phyloP scores from a whole-genome alignment of 2,329 filamentous ascomycete species.

The Colletotrichum gloeosporioides region DNA sequence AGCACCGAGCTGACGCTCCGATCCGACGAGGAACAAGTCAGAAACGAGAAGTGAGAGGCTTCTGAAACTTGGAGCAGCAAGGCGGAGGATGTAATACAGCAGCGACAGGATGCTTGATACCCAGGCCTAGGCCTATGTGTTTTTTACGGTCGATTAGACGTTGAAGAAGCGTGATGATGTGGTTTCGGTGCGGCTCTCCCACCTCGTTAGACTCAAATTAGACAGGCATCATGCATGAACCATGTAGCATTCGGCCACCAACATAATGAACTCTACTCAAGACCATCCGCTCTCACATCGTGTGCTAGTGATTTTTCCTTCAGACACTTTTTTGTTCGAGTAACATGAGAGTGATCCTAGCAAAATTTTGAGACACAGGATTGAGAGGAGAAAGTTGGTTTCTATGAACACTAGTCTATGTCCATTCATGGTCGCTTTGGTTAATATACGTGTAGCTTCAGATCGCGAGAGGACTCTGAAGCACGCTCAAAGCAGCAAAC shows the following conservation, averaged over 20 bases:
- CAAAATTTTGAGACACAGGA: rapidly evolving
- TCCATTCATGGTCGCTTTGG: background rate
- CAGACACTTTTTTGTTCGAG: background rate
- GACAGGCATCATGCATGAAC: background rate
- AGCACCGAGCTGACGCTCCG: constrained; percentile 5
- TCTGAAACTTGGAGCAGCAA: too few relatives aligned
- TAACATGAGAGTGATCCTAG: background rate
- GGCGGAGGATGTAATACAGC: background rate
- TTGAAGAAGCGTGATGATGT: background rate
- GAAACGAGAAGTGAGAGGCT: background rate
- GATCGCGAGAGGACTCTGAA: background rate
- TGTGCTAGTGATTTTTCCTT: background rate
- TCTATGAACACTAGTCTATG: background rate
- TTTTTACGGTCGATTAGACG: background rate
- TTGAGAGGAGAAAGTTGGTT: background rate
- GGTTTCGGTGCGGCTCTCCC: background rate
- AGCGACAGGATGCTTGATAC: background rate
- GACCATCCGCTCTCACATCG: background rate
- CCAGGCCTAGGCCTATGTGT: background rate
- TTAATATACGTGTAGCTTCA: background rate
- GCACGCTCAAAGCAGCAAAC: constrained; percentile 30
- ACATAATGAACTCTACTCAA: background rate
- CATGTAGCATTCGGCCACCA: background rate
- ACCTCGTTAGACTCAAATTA: background rate
- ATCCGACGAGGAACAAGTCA: background rate